phyloP scores from a whole-genome alignment of 306 rosid species.

The Cercis canadensis region DNA sequence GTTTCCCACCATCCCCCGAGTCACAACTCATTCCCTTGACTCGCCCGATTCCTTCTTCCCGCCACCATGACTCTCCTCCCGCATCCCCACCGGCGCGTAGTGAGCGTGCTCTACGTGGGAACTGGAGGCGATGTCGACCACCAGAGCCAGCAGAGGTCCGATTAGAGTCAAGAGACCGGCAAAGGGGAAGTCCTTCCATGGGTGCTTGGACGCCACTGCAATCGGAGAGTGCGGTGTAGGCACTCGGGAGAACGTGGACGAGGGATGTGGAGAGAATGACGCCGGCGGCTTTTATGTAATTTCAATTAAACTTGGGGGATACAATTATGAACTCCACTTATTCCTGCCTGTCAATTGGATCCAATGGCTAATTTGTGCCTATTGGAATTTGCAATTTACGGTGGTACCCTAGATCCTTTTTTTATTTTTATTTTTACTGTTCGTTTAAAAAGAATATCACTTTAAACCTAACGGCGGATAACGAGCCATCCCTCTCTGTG shows the following conservation, averaged over 20 bases:
- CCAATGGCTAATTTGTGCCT: too few relatives aligned
- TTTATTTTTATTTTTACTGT: too few relatives aligned
- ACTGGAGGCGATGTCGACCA: constrained; percentile 78
- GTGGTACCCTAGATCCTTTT: too few relatives aligned
- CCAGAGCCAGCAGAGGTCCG: constrained; percentile 66
- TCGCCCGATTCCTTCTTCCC: constrained; percentile 39
- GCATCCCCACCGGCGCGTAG: constrained; percentile 54
- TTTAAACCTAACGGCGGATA: too few relatives aligned
- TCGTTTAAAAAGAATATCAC: too few relatives aligned
- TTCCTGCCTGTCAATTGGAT: too few relatives aligned
- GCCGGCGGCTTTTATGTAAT: too few relatives aligned
- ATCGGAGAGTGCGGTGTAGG: constrained; percentile 81
- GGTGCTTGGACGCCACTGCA: constrained; percentile 81
- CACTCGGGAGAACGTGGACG: constrained; percentile 97
- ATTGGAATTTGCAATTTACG: too few relatives aligned
- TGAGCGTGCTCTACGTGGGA: constrained; percentile 76
- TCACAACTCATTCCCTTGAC: constrained; percentile 21
- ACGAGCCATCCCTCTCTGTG: too few relatives aligned
- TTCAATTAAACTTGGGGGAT: too few relatives aligned
- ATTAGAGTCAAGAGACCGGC: constrained; percentile 77
- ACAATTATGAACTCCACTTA: too few relatives aligned
- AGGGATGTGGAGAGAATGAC: constrained; percentile 93
- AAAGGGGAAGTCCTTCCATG: constrained; percentile 92
- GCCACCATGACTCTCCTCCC: constrained; percentile 21
- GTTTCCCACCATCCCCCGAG: constrained; percentile 15